Percentiles rank a stretch among this genome's conserved stretches.
Evolutionary conservation across 495 filamentous ascomycete species (phyloP).

Genomic region (Tuber melanosporum): DNA sequence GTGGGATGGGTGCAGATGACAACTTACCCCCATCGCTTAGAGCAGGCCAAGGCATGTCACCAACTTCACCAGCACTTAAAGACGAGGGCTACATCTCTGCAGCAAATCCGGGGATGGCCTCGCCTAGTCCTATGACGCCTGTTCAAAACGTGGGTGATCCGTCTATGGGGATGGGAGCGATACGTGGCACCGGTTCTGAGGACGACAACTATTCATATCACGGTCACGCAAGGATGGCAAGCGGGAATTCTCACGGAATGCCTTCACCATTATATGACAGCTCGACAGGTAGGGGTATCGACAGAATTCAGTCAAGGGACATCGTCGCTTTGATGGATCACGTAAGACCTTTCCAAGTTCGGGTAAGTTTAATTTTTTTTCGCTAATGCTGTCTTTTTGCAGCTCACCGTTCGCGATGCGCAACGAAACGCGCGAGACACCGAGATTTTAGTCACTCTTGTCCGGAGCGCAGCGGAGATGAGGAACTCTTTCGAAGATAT

Average conservation of each 20-base stretch:
- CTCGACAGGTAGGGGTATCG: conserved; percentile 79
- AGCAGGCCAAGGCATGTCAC: conserved; percentile 10
- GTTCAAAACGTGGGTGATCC: conserved; percentile 30
- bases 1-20: conserved; percentile 20
- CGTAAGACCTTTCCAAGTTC: conserved; percentile 48
- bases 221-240: conserved; percentile 44
- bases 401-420: conserved; percentile 93
- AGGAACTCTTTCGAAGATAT: conserved; percentile 94
- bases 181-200: conserved; percentile 38
- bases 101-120: conserved; percentile 46
- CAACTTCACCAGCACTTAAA: conserved; percentile 34
- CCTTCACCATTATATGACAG: conserved; percentile 84
- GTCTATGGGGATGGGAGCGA: conserved; percentile 48
- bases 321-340: conserved; percentile 98
- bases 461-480: conserved; percentile 93
- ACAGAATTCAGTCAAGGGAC: conserved; percentile 92
- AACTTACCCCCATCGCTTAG: conserved; percentile 28
- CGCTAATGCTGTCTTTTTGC: conserved; percentile 43
- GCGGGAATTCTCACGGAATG: conserved; percentile 86
- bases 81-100: conserved; percentile 93
- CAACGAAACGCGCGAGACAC: conserved; percentile 95
- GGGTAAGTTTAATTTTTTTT: not conserved
- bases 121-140: conserved; percentile 36
- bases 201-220: conserved; percentile 56
- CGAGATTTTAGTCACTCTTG: conserved; percentile 89